Conservation (phyloP, 352 stramenopile species). For the Phytophthora citricola region DNA sequence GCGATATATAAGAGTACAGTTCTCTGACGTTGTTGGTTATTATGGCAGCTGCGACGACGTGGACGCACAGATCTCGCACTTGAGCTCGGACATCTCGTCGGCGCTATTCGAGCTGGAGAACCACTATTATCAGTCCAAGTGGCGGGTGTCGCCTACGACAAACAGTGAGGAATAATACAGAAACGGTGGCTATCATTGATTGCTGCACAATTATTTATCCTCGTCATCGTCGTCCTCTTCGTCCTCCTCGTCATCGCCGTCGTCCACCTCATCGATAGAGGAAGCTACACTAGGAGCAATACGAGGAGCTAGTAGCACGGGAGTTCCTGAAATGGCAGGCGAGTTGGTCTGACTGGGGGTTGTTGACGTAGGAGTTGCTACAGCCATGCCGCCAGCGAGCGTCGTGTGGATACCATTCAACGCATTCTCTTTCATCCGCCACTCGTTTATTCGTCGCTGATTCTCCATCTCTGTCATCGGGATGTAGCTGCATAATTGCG, state of each 20-base stretch:
- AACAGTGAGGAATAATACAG: slow-evolving; percentile 24
- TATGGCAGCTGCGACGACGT: slow-evolving; percentile 76
- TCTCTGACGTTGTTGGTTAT: background rate
- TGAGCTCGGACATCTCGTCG: slow-evolving; percentile 81
- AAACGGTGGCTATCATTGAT: slow-evolving; percentile 7
- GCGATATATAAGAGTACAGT: background rate
- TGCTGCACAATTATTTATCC: slow-evolving; percentile 40
- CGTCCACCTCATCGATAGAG: slow-evolving; percentile 45
- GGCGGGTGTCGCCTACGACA: slow-evolving; percentile 47
- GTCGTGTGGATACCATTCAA: slow-evolving; percentile 38
- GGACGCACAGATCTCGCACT: slow-evolving; percentile 76
- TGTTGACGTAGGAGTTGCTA: slow-evolving; percentile 17
- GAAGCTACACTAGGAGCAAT: slow-evolving; percentile 32
- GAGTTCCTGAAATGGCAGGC: slow-evolving; percentile 19
- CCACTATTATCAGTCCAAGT: slow-evolving; percentile 88
- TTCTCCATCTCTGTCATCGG: slow-evolving; percentile 84
- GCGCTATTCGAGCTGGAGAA: slow-evolving; percentile 85
- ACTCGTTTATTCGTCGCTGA: slow-evolving; percentile 75
- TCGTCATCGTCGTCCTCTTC: slow-evolving; percentile 63
- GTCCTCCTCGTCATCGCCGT: slow-evolving; percentile 47
- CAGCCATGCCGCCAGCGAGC: slow-evolving; percentile 24
- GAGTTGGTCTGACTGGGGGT: slow-evolving; percentile 22
- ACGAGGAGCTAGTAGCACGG: slow-evolving; percentile 33
- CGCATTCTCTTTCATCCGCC: slow-evolving; percentile 79
- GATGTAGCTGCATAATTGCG: slow-evolving; percentile 51